Base-by-base conservation (phyloP, 2,329 filamentous ascomycete genomes). In the Ascochyta rabiei region DNA sequence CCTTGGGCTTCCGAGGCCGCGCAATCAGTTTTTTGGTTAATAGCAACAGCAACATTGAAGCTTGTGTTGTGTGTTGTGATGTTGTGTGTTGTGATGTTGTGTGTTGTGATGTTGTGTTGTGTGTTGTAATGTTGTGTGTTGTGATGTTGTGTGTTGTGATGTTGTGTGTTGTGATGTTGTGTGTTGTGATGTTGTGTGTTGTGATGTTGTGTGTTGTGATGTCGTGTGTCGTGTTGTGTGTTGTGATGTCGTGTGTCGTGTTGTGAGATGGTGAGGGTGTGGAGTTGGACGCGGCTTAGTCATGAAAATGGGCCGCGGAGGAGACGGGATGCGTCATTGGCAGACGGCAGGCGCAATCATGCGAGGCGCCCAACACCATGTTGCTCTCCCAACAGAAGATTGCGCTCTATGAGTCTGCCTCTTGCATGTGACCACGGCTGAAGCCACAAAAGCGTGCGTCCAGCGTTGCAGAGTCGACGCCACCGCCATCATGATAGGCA, bases 1-100 rank as follows among this genome's bases (percentile, higher is more conserved):
- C 67, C 72, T 85, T 35, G 82, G 81, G 4, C 75, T 85, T 28
- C 77, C 78, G 9, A 70, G 81, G 19, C 82, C 82, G 1, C 68
- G 63, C 48, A 79, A 78, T 53, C 72, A 61, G 7, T 78, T 77
- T 48, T 78, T 77, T 23, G 19, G 42, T 21, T 30, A 8, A 6
- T 40, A 12, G 10, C 12, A 10, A 28, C 10, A 7, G 9, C 13
- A 16, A 15, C n/a, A 3, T 34, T 34, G 8, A 16, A 23, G 21
- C n/a, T n/a, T n/a, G n/a, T n/a, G n/a, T n/a, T n/a, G n/a, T n/a
- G n/a, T n/a, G n/a, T n/a, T n/a, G n/a, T n/a, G n/a, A n/a, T n/a
- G n/a, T n/a, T n/a, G n/a, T n/a, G n/a, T n/a, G n/a, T n/a, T n/a
- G n/a, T n/a, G n/a, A n/a, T n/a, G n/a, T n/a, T n/a, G n/a, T n/a